These are phyloP conservation scores for Beauveria australis DNA, from an alignment of 2,329 filamentous ascomycete genomes.

Conservation along the genomic window DNA sequence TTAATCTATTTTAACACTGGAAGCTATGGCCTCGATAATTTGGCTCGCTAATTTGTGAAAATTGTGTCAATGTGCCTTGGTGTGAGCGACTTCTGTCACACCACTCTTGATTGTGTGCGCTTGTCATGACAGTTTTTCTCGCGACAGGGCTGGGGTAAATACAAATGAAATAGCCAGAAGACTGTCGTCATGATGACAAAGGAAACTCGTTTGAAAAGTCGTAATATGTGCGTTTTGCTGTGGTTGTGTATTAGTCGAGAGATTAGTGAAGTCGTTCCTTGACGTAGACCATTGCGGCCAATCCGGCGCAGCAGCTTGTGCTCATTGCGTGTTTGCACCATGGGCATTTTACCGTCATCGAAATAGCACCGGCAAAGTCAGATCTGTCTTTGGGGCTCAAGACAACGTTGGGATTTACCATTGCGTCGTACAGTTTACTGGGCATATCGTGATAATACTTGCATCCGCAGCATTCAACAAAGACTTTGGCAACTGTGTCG, in stretches of 20 bases:
- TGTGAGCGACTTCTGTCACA: background rate
- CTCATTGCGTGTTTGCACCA: conserved; percentile 68
- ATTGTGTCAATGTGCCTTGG: background rate
- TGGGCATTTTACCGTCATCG: conserved; percentile 57
- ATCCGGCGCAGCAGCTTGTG: conserved; percentile 59
- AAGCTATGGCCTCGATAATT: background rate
- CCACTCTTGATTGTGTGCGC: background rate
- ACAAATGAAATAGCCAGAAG: background rate
- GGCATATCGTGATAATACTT: conserved; percentile 60
- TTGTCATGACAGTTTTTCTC: background rate
- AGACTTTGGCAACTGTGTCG: conserved; percentile 50
- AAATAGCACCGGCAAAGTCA: conserved; percentile 48
- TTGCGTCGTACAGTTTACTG: conserved; percentile 54
- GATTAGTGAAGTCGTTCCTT: conserved; percentile 50
- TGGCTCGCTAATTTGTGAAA: background rate
- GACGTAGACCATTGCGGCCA: conserved; percentile 58
- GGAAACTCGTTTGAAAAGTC: background rate
- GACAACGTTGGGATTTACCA: conserved; percentile 50
- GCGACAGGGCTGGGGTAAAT: background rate
- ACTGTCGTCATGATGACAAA: background rate
- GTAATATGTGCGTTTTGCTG: conserved; percentile 1
- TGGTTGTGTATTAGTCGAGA: background rate
- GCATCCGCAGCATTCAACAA: conserved; percentile 58
- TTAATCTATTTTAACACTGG: background rate
- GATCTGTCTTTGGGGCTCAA: conserved; percentile 39